Evolutionary conservation across 305 asterid genomes (phyloP).

Genomic region (Fraxinus latifolia): DNA sequence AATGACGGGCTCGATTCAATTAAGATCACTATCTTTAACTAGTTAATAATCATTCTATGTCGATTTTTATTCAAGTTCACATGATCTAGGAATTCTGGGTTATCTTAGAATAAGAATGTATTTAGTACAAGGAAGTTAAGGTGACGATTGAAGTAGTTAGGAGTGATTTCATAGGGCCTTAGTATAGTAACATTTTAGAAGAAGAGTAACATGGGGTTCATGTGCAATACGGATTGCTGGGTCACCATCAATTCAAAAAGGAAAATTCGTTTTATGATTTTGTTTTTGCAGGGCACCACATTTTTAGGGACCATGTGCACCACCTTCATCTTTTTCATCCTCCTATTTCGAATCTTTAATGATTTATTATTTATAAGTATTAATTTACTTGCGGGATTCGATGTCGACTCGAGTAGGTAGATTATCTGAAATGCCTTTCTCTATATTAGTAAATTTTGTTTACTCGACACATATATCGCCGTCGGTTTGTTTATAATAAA

Average conservation of each 20-base stretch:
- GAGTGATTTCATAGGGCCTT: constrained; percentile 15
- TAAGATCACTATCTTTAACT: not conserved
- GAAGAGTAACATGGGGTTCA: constrained; percentile 62
- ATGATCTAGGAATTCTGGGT: not conserved
- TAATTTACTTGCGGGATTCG: not conserved
- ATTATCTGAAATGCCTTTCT: not conserved
- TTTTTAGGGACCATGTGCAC: constrained; percentile 26
- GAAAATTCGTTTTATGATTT: constrained; percentile 27
- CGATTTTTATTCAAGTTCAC: not conserved
- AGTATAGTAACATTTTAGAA: constrained; percentile 22
- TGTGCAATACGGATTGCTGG: constrained; percentile 42
- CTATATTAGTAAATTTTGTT: not conserved
- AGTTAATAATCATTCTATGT: not conserved
- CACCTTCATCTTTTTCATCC: not conserved
- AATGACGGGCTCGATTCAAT: not conserved
- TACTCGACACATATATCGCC: not conserved
- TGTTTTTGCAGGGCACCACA: constrained; percentile 26
- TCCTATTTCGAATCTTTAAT: not conserved
- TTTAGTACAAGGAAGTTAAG: constrained; percentile 4
- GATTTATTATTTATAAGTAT: not conserved
- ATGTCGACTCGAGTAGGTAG: not conserved
- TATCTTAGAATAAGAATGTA: not conserved
- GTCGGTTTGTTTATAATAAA: not conserved
- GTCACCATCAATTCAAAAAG: constrained; percentile 36
- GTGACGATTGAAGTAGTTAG: constrained; percentile 31